Evolutionary conservation across 169 alveolate species (phyloP), one percentile per base, ranked within the genome.

Genomic region (Plasmodium cynomolgi): DNA sequence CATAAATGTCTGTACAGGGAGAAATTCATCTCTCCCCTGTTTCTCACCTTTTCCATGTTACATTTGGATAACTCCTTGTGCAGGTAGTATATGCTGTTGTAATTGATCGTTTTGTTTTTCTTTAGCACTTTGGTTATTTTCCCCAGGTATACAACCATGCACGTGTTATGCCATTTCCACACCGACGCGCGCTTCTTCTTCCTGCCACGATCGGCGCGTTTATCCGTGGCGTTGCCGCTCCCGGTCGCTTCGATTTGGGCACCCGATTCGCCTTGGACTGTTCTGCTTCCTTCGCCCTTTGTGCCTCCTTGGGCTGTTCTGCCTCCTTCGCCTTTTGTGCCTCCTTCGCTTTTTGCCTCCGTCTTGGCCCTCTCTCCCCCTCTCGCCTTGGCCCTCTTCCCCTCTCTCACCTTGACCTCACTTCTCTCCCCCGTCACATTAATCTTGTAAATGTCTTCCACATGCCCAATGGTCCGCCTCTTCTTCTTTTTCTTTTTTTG

Each of bases 111-210:
- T 79, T 90, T 90, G 31, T 41, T 23, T 39, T 80, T 80, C 79
- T 62, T 90, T 8, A 90, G 9, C n/a, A 13, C 20, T 47, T 58
- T 26, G 20, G 84, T n/a, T 90, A 90, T 90, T 13, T 90, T 81
- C 0, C 94, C 94, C 5, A 90, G 56, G 54, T 90, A 90, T 23
- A 90, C 26, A 62, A 90, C 94, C 88, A 90, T 62, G 34, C 84
- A 79, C 23, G 94, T 90, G 54, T 90, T 90, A 34, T 90, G 94
- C 94, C 94, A 90, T 33, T 71, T 47, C 94, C 94, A 90, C 44
- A 86, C 5, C 3, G 37, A 7, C 8, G 26, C 75, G 11, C 11
- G 56, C 26, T 50, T 77, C 41, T 74, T 37, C 15, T 31, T 72
- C 50, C 62, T 72, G 20, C 13, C 3, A 41, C 56, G 1, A 73